Conservation (phyloP, 225 moss, liverwort and hornwort genomes). For the Polytrichum commune region DNA sequence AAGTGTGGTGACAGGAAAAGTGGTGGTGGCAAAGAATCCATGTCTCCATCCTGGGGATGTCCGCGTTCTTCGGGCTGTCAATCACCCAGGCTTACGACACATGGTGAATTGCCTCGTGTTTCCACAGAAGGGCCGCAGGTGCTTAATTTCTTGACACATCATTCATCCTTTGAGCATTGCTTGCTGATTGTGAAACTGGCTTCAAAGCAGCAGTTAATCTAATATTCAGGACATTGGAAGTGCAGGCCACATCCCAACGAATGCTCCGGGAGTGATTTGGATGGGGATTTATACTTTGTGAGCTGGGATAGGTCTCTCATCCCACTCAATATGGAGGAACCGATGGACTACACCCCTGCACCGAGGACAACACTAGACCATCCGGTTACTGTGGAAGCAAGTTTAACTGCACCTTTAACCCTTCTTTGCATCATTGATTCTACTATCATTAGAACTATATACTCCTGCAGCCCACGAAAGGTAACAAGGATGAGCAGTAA, state of each 20-base stretch:
- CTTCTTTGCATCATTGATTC: background rate
- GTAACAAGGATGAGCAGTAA: no score
- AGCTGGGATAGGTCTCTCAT: conserved; percentile 79
- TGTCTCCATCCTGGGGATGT: conserved; percentile 96
- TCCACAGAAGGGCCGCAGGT: conserved; percentile 84
- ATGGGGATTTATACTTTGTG: conserved; percentile 83
- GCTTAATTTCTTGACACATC: background rate
- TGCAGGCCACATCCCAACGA: conserved; percentile 90
- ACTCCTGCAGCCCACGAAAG: no score
- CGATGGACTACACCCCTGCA: conserved; percentile 84
- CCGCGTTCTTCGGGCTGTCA: conserved; percentile 66
- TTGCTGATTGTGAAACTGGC: background rate
- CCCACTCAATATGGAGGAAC: conserved; percentile 52
- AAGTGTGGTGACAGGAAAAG: conserved; percentile 60
- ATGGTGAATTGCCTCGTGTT: conserved; percentile 95
- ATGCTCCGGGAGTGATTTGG: conserved; percentile 98
- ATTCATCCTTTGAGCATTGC: no score
- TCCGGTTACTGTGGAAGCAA: conserved; percentile 70
- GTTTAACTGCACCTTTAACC: conserved; percentile 6
- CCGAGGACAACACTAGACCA: conserved; percentile 53
- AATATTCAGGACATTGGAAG: background rate
- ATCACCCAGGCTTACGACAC: conserved; percentile 66
- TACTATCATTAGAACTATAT: no score
- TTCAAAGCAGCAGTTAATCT: background rate
- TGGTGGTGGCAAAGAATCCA: conserved; percentile 84